Evolutionary conservation across 129 eudicot genomes (phyloP), one percentile per base, ranked within the genome.

Genomic region (Centrapalus pauciflorus): DNA sequence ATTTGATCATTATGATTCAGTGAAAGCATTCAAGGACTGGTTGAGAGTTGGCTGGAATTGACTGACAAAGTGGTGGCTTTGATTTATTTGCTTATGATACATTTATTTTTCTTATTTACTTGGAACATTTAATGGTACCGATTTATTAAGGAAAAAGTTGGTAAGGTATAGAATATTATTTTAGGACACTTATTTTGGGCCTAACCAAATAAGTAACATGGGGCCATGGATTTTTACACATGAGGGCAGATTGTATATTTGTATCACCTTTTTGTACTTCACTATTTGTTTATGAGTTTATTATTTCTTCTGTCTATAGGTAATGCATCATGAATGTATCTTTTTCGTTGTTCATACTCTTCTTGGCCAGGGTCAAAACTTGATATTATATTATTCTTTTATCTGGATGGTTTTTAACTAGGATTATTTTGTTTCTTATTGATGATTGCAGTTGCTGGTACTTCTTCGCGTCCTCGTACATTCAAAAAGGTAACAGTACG

Each of bases 381-480:
- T n/a, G 58, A 64, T 37, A 16, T 49, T 14, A 56, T 4, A n/a
- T n/a, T n/a, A n/a, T n/a, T n/a, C n/a, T n/a, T 26, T 54, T 29
- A 32, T 19, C 25, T 32, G 21, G 19, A n/a, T 62, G 29, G 14
- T 62, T 12, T 27, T 2, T 14, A 19, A 37, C 72, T 63, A 54
- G 71, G 59, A 21, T 56, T 51, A 9, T 59, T 37, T 50, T 33
- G 3, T 29, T 5, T 71, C 16, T 21, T 48, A 2, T 45, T 46
- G 38, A 32, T 64, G 61, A 12, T 71, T 76, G 78, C 89, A 92
- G 98, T 77, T 69, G 90, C 96, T 66, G 98, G 96, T 21, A 71
- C 89, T 6, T 85, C 95, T 60, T 54, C 92, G 46, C 96, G 98
- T 26, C 96, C 98, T 46, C 95, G 95, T 65, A 88, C 95, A 5